These are phyloP conservation scores for Pseudogymnoascus sp. DNA, from an alignment of 2,329 filamentous ascomycete species.

Conservation along the genomic window DNA sequence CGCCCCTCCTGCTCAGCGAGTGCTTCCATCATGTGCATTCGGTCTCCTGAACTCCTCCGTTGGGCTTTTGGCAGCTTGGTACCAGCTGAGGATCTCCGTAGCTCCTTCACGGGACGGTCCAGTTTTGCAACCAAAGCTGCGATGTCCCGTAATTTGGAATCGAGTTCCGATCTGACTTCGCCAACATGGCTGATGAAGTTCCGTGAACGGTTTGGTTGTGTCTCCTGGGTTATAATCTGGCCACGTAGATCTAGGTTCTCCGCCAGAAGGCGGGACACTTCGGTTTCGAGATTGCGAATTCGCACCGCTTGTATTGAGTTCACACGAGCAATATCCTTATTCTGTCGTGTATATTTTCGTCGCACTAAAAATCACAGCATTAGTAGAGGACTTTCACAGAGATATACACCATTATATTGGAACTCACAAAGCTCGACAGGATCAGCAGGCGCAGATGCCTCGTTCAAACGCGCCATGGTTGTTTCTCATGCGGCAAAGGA, in stretches of 20 bases:
- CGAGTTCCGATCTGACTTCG: constrained; percentile 63
- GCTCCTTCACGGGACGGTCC: constrained; percentile 11
- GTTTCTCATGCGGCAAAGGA: constrained; percentile 10
- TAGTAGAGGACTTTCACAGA: constrained; percentile 12
- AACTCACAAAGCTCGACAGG: constrained; percentile 64
- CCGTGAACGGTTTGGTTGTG: constrained; percentile 53
- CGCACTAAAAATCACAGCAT: constrained; percentile 50
- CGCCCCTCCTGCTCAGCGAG: constrained; percentile 31
- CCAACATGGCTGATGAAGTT: constrained; percentile 59
- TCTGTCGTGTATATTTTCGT: constrained; percentile 72
- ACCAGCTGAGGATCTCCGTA: constrained; percentile 22
- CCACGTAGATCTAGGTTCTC: constrained; percentile 70
- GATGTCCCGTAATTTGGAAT: constrained; percentile 66
- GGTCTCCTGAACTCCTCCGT: constrained; percentile 40
- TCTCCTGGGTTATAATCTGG: constrained; percentile 58
- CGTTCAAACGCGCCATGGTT: constrained; percentile 73
- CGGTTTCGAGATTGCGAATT: constrained; percentile 69
- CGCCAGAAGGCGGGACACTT: constrained; percentile 66
- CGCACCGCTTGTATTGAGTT: constrained; percentile 73
- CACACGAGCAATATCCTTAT: constrained; percentile 71
- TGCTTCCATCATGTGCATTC: constrained; percentile 38
- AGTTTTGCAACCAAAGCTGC: constrained; percentile 53
- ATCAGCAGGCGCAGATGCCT: constrained; percentile 61
- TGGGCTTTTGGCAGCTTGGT: constrained; percentile 36
- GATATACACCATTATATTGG: neutral